Percentiles rank a stretch among this genome's conserved stretches.
phyloP scores from a whole-genome alignment of 345 rosid genomes.

The Acer saccharum region DNA sequence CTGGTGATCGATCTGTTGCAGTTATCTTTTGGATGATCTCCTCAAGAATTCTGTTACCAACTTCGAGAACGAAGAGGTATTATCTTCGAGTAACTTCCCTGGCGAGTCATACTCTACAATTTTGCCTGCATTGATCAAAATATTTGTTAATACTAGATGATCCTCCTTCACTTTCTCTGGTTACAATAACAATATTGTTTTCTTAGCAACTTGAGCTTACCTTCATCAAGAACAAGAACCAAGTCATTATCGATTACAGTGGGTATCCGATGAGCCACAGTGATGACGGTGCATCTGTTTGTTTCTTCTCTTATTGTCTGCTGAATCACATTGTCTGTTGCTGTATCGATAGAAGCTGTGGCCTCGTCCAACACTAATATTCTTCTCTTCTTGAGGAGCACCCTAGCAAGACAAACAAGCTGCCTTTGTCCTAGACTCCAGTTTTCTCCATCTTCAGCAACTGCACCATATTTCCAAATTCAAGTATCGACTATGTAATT shows the following conservation, averaged over 20 bases:
- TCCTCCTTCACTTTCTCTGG: neutral
- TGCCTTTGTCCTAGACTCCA: slow-evolving; percentile 98
- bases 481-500: neutral
- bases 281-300: slow-evolving; percentile 71
- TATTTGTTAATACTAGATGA: too few species aligned
- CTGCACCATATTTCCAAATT: slow-evolving; percentile 40
- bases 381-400: slow-evolving; percentile 63
- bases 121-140: too few species aligned
- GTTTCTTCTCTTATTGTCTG: slow-evolving; percentile 75
- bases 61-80: too few species aligned
- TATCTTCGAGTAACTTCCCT: too few species aligned
- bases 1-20: too few species aligned
- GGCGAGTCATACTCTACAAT: too few species aligned
- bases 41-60: too few species aligned
- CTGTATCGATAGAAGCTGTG: slow-evolving; percentile 87
- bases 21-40: too few species aligned
- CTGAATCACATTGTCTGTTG: slow-evolving; percentile 78
- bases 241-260: slow-evolving; percentile 82
- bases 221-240: slow-evolving; percentile 82
- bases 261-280: slow-evolving; percentile 85
- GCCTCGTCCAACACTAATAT: slow-evolving; percentile 84
- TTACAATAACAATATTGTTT: neutral
- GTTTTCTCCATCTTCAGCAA: slow-evolving; percentile 88
- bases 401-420: slow-evolving; percentile 81
- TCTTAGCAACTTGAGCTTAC: slow-evolving; percentile 27